phyloP scores from a whole-genome alignment of 1,284 basidiomycete species.

The Apiotrichum mycotoxinovorans region DNA sequence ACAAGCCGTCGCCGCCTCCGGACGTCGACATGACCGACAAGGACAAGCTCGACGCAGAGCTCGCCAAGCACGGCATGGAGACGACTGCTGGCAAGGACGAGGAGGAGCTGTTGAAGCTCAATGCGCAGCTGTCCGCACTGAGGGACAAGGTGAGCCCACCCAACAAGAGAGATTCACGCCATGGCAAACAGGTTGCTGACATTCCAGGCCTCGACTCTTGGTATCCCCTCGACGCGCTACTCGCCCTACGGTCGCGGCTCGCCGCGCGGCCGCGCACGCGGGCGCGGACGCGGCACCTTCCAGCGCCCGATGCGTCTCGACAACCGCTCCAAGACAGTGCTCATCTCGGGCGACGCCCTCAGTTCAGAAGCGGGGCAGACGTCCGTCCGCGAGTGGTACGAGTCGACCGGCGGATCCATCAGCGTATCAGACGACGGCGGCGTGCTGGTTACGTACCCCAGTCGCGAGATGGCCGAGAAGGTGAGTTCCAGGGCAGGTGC shows the following conservation, averaged over 20 bases:
- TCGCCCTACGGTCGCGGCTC: conserved; percentile 62
- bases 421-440: conserved; percentile 17
- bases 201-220: conserved; percentile 35
- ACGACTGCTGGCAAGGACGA: conserved; percentile 53
- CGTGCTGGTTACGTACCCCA: conserved; percentile 40
- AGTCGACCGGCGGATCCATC: conserved; percentile 55
- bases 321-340: conserved; percentile 77
- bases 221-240: conserved; percentile 41
- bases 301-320: conserved; percentile 74
- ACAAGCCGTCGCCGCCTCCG: conserved; percentile 41
- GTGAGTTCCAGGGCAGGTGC: conserved; percentile 23
- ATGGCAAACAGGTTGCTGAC: background rate
- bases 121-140: conserved; percentile 38
- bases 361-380: conserved; percentile 51
- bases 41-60: conserved; percentile 50
- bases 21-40: conserved; percentile 43
- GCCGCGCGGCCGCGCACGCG: conserved; percentile 58
- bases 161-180: background rate
- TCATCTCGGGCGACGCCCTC: conserved; percentile 63
- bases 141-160: conserved; percentile 57
- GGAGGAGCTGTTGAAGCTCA: conserved; percentile 39
- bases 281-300: conserved; percentile 56
- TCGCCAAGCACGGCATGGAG: conserved; percentile 65
- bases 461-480: conserved; percentile 45
- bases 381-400: conserved; percentile 74